Evolutionary conservation across 2,329 filamentous ascomycete genomes (phyloP).

Genomic region (Trichocomaceae sp.): DNA sequence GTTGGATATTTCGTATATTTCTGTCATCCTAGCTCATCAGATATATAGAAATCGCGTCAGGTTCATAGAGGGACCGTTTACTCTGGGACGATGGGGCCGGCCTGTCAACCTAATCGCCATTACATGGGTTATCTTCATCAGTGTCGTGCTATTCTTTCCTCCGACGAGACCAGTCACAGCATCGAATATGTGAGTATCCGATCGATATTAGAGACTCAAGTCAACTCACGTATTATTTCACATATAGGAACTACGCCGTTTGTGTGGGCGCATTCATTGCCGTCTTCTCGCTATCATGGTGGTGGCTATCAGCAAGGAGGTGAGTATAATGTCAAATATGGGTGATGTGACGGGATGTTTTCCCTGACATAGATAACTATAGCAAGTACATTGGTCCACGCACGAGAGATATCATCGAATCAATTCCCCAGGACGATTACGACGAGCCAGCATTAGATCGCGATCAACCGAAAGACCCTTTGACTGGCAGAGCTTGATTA

Average conservation of each 20-base stretch:
- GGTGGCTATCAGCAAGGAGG: slow-evolving; percentile 39
- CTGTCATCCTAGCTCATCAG: slow-evolving; percentile 54
- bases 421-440: slow-evolving; percentile 29
- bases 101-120: slow-evolving; percentile 52
- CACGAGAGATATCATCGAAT: slow-evolving; percentile 46
- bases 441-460: slow-evolving; percentile 3
- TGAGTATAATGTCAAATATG: slow-evolving; percentile 19
- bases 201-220: neutral
- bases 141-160: slow-evolving; percentile 53
- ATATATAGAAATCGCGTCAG: slow-evolving; percentile 47
- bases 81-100: slow-evolving; percentile 50
- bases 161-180: slow-evolving; percentile 42
- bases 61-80: slow-evolving; percentile 54
- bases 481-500: neutral
- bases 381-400: slow-evolving; percentile 55
- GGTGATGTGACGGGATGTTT: slow-evolving; percentile 7
- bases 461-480: slow-evolving; percentile 5
- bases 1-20: slow-evolving; percentile 50
- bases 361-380: slow-evolving; percentile 7
- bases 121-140: slow-evolving; percentile 58
- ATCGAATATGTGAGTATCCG: slow-evolving; percentile 40
- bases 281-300: slow-evolving; percentile 46
- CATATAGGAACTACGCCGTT: slow-evolving; percentile 43
- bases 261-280: slow-evolving; percentile 43
- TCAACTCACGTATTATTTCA: neutral